Conservation (phyloP, 139 green algal species). For the Ostreobium quekettii region DNA sequence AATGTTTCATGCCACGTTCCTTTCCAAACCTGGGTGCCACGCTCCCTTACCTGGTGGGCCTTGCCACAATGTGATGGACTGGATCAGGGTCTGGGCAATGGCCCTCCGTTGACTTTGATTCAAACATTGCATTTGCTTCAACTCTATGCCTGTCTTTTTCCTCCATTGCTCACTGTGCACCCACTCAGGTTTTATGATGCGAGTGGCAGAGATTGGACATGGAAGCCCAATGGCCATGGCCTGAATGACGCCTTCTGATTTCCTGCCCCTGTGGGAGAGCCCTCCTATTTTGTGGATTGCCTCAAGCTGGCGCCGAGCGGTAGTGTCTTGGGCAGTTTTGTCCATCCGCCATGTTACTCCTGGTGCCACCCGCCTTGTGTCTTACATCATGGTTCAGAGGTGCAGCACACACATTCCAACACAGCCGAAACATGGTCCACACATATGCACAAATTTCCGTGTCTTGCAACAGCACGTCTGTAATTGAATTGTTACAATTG, state of each 20-base stretch:
- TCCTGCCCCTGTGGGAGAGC: not conserved
- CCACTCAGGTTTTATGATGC: not conserved
- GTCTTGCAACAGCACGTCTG: too few relatives aligned
- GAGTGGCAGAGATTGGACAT: not conserved
- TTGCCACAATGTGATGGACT: slow-evolving; percentile 5
- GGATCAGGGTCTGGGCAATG: not conserved
- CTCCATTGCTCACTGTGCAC: not conserved
- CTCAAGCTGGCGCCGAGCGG: not conserved
- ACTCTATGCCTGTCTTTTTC: not conserved
- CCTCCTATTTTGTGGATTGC: slow-evolving; percentile 1
- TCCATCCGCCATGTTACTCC: slow-evolving; percentile 1
- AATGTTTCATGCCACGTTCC: too few relatives aligned
- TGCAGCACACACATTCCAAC: too few relatives aligned
- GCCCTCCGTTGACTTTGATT: not conserved
- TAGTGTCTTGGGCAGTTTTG: not conserved
- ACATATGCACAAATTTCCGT: too few relatives aligned
- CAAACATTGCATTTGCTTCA: not conserved
- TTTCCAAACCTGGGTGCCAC: too few relatives aligned
- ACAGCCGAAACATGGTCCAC: too few relatives aligned
- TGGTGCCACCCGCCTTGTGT: too few relatives aligned
- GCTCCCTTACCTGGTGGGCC: slow-evolving; percentile 8
- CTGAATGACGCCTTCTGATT: not conserved
- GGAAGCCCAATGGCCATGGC: not conserved
- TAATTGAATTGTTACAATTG: too few relatives aligned
- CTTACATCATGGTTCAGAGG: too few relatives aligned